Base-by-base conservation (phyloP, 2,329 filamentous ascomycete species). In the Aspergillus ochraceoroseus region DNA sequence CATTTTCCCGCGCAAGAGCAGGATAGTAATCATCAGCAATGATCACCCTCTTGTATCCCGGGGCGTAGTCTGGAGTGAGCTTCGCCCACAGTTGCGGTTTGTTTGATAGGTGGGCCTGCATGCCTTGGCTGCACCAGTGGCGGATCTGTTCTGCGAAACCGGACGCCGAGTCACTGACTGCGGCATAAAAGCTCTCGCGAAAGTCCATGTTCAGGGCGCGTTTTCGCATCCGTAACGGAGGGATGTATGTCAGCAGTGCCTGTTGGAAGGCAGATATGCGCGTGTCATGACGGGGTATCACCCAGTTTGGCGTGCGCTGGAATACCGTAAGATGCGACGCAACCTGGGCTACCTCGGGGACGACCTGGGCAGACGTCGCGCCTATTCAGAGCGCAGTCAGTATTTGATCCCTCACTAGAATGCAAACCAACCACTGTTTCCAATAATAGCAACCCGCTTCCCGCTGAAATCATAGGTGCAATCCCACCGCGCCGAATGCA, bases 401-500 rank as follows among this genome's bases (percentile, higher is more conserved):
- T 15, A n/a, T n/a, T n/a, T n/a, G n/a, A 31, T 22, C 7, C 5
- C 25, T 14, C 18, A n/a, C n/a, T n/a, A n/a, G n/a, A n/a, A n/a
- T n/a, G n/a, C n/a, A n/a, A n/a, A n/a, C n/a, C n/a, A n/a, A n/a
- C n/a, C 50, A 71, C 74, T 75, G 53, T 77, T 80, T 2, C 78
- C 77, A 25, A 82, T 72, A 12, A 81, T 58, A 0, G 71, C 77
- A 28, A 80, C 70, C 35, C 68, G 70, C 62, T 79, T 79, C 7
- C 66, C 73, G 18, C 61, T 56, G n/a, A 77, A 51, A 34, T 72
- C 67, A 46, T 76, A 77, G 28, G 66, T 73, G 74, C 75, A 78
- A 44, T 80, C 75, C 75, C 76, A 80, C n/a, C 75, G 57, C 3
- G 76, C 74, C 2, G 71, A 74, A 46, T 80, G 76, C 66, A 74